Conservation (phyloP, 805 yeast species). For the Metahyphopichia silvanorum region DNA sequence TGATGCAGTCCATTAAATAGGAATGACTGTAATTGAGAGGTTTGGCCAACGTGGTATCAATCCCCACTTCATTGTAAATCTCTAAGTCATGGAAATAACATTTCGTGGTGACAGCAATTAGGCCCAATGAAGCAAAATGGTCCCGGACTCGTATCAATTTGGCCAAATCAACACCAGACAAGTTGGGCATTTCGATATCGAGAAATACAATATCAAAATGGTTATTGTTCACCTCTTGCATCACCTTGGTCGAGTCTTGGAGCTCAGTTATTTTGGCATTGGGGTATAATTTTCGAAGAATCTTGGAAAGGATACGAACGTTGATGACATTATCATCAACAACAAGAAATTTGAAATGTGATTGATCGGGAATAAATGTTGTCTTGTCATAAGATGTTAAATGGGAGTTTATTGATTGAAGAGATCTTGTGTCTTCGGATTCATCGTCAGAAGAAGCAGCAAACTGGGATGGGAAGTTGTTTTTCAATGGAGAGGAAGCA, state of each 20-base stretch:
- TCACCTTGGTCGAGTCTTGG: background rate
- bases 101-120: constrained; percentile 42
- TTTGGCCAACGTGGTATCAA: constrained; percentile 39
- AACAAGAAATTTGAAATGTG: constrained; percentile 18
- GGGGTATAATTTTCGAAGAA: constrained; percentile 33
- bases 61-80: constrained; percentile 30
- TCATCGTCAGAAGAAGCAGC: background rate
- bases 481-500: no score
- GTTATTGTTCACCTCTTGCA: constrained; percentile 3
- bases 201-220: constrained; percentile 32
- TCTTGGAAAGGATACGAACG: constrained; percentile 30
- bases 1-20: constrained; percentile 9
- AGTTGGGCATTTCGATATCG: constrained; percentile 45
- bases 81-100: constrained; percentile 22
- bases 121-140: constrained; percentile 13
- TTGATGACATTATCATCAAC: constrained; percentile 44
- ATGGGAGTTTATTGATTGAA: background rate
- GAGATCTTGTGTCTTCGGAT: background rate
- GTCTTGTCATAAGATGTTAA: background rate
- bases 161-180: constrained; percentile 39
- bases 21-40: constrained; percentile 25
- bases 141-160: constrained; percentile 10
- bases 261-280: constrained; percentile 20
- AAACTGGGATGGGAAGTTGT: no score
- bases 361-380: constrained; percentile 9